Evolutionary conservation across 2,329 filamentous ascomycete genomes (phyloP), one percentile per base, ranked within the genome.

Genomic region (Onygenales sp.): DNA sequence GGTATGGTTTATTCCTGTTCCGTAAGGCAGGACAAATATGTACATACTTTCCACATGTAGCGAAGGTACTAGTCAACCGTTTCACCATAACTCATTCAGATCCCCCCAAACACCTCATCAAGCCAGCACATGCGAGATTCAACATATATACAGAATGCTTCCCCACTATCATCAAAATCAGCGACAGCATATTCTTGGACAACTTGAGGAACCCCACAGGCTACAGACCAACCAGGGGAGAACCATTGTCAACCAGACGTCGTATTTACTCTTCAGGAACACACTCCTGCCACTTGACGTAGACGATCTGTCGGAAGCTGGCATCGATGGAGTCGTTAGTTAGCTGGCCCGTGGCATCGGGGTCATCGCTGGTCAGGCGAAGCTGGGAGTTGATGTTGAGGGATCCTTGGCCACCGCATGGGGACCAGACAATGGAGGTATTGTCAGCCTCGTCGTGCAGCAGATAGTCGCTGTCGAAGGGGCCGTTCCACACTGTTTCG

Each of bases 361-460:
- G 32, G 57, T 64, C 62, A 33, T 60, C 60, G 54, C 60, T 60
- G 7, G 64, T 66, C 55, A 76, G 63, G 57, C 73, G 73, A 59
- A 75, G 69, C 60, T 78, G 74, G 33, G 75, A 77, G 69, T 79
- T 78, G 69, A 79, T 76, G 67, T 79, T 79, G 60, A 79, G 70
- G 57, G 76, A 66, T 54, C 74, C 75, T 41, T 72, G 69, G 21
- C 66, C 63, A 51, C 76, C 76, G 66, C 77, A 79, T 13, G 75
- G 75, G 48, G 76, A 78, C 77, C 77, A 79, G 55, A 79, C 73
- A 42, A 70, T 68, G 38, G 73, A 74, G 43, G 71, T 70, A 60
- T 70, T 68, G 50, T 72, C 69, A 54, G 77, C 70, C 50, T 68
- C 61, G 58, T 78, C 76, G 47, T 69, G 69, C 64, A 74, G 72